Conservation (phyloP, 2,329 filamentous ascomycete species). For the Fusarium udum region DNA sequence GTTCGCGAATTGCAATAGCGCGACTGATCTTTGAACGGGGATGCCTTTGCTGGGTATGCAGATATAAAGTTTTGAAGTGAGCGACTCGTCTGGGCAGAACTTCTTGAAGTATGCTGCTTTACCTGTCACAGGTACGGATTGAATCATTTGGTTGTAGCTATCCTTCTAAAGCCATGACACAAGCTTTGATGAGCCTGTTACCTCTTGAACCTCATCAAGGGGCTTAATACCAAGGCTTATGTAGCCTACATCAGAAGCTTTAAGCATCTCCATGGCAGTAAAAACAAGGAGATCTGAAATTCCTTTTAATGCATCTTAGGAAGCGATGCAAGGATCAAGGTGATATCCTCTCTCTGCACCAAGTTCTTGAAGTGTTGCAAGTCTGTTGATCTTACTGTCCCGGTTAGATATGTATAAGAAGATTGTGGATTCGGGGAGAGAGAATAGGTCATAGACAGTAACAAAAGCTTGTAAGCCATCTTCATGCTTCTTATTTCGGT, state of each 20-base stretch:
- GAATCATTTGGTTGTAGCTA: constrained; percentile 5
- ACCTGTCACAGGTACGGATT: constrained; percentile 2
- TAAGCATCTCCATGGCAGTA: neutral
- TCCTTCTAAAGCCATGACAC: constrained; percentile 5
- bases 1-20: constrained; percentile 16
- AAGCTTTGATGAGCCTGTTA: neutral
- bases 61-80: constrained; percentile 1
- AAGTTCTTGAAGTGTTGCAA: constrained; percentile 12
- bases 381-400: neutral
- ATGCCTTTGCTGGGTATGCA: constrained; percentile 3
- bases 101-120: constrained; percentile 8
- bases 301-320: neutral
- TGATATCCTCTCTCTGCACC: constrained; percentile 3
- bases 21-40: neutral
- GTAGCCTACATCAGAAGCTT: constrained; percentile 1
- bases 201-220: neutral
- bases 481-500: neutral
- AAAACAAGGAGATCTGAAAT: constrained; percentile 7
- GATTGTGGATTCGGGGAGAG: neutral
- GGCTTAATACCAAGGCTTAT: constrained; percentile 7
- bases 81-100: constrained; percentile 3
- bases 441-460: constrained; percentile 7
- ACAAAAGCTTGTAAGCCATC: constrained; percentile 3
- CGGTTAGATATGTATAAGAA: constrained; percentile 1
- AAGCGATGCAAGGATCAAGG: constrained; percentile 14